Percentiles rank a stretch among this genome's conserved stretches.
phyloP scores from a whole-genome alignment of 2,329 filamentous ascomycete species.

The Dothiorella sarmentorum region DNA sequence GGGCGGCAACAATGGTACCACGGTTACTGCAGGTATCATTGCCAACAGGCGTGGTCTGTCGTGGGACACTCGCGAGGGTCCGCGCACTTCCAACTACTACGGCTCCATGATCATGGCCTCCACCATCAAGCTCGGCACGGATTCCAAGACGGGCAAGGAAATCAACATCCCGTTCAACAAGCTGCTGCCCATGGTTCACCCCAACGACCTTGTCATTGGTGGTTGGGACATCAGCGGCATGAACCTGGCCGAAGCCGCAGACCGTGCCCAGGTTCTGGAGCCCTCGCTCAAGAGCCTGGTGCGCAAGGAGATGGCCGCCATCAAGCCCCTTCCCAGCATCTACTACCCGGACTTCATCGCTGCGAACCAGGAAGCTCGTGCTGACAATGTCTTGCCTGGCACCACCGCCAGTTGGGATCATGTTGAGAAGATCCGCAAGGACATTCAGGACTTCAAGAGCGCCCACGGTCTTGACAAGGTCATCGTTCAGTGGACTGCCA shows the following conservation, averaged over 20 bases:
- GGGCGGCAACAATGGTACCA: slow-evolving; percentile 98
- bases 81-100: slow-evolving; percentile 90
- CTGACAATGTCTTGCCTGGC: slow-evolving; percentile 83
- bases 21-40: slow-evolving; percentile 93
- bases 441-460: slow-evolving; percentile 92
- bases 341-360: slow-evolving; percentile 99
- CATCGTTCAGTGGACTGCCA: slow-evolving; percentile 97
- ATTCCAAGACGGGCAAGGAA: slow-evolving; percentile 78
- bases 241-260: slow-evolving; percentile 89
- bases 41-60: slow-evolving; percentile 82
- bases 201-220: slow-evolving; percentile 90
- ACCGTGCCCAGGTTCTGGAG: slow-evolving; percentile 90
- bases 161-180: slow-evolving; percentile 96
- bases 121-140: slow-evolving; percentile 91
- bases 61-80: slow-evolving; percentile 93
- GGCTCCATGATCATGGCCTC: slow-evolving; percentile 96
- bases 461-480: slow-evolving; percentile 86
- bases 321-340: slow-evolving; percentile 88
- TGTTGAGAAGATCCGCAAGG: slow-evolving; percentile 86
- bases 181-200: slow-evolving; percentile 93
- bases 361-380: slow-evolving; percentile 94
- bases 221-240: slow-evolving; percentile 96
- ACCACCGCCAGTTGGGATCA: slow-evolving; percentile 81
- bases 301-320: slow-evolving; percentile 84
- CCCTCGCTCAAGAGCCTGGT: slow-evolving; percentile 88